These are phyloP conservation scores for Aspergillus carlsbadensis DNA, from an alignment of 495 filamentous ascomycete species.

Conservation along the genomic window DNA sequence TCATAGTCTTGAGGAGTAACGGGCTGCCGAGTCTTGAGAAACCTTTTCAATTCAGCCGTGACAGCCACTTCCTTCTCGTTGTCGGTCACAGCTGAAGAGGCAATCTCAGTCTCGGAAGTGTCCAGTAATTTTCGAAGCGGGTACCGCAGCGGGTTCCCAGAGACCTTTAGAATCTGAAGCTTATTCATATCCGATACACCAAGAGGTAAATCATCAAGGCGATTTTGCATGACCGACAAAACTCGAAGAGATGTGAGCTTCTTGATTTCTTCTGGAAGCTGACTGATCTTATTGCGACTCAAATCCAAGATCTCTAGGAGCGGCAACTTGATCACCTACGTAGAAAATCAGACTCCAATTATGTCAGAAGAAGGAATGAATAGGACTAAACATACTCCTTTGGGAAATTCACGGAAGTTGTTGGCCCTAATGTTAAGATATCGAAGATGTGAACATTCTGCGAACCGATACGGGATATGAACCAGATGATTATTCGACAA, in stretches of 20 bases:
- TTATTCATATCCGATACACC: conserved; percentile 86
- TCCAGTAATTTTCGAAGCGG: conserved; percentile 47
- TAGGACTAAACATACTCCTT: conserved; percentile 59
- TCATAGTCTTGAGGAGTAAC: conserved; percentile 58
- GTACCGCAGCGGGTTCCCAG: conserved; percentile 72
- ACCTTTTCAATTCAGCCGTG: conserved; percentile 74
- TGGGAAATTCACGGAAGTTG: conserved; percentile 81
- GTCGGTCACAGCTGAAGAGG: conserved; percentile 46
- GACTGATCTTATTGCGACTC: conserved; percentile 76
- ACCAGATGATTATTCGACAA: conserved; percentile 85
- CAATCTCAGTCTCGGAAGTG: conserved; percentile 41
- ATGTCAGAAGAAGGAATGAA: not conserved
- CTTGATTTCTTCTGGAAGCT: conserved; percentile 75
- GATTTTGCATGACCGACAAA: conserved; percentile 78
- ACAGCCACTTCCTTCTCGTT: conserved; percentile 65
- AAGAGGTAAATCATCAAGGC: conserved; percentile 76
- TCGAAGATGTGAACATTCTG: conserved; percentile 81
- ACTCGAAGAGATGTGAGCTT: conserved; percentile 76
- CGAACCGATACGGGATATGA: conserved; percentile 74
- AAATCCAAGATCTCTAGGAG: conserved; percentile 87
- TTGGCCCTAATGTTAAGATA: conserved; percentile 96
- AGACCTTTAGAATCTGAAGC: conserved; percentile 81
- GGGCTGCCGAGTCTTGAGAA: conserved; percentile 60
- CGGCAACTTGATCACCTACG: conserved; percentile 73
- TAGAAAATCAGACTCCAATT: conserved; percentile 20